Conservation (phyloP, 2,329 filamentous ascomycete genomes). For the Lecanoromycetidae sp. region DNA sequence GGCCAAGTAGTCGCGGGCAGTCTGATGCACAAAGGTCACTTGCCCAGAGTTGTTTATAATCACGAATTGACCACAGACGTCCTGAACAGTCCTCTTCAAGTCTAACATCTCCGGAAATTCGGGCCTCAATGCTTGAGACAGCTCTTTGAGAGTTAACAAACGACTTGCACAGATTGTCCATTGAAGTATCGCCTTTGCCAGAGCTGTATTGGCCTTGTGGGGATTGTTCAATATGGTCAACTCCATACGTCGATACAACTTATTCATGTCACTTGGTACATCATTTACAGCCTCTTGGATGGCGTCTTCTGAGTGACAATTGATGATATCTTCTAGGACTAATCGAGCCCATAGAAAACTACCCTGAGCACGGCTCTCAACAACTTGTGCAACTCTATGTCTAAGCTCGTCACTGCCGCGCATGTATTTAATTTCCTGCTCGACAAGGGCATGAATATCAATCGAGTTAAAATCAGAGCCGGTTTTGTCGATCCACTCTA, state of each 20-base stretch:
- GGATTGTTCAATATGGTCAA: constrained; percentile 8
- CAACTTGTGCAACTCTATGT: constrained; percentile 19
- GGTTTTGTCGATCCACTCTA: not conserved
- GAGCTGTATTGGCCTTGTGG: not conserved
- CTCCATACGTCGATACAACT: constrained; percentile 24
- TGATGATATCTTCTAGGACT: constrained; percentile 7
- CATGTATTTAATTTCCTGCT: constrained; percentile 7
- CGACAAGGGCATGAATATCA: not conserved
- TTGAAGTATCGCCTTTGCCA: constrained; percentile 19
- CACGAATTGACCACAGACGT: constrained; percentile 24
- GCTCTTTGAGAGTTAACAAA: constrained; percentile 20
- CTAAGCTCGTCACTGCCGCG: not conserved
- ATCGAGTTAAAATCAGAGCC: not conserved
- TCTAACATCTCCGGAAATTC: constrained; percentile 19
- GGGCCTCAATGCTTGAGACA: constrained; percentile 20
- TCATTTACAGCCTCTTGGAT: constrained; percentile 11
- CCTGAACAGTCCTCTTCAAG: constrained; percentile 19
- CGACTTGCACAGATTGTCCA: constrained; percentile 21
- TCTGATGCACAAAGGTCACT: constrained; percentile 22
- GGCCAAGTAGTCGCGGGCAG: constrained; percentile 22
- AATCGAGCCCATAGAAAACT: constrained; percentile 24
- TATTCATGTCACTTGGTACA: constrained; percentile 22
- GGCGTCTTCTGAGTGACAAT: constrained; percentile 6
- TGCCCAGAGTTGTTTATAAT: constrained; percentile 17
- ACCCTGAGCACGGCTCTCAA: constrained; percentile 22